Conservation (phyloP, 106 monocot species). For the Phalaenopsis aphrodite region DNA sequence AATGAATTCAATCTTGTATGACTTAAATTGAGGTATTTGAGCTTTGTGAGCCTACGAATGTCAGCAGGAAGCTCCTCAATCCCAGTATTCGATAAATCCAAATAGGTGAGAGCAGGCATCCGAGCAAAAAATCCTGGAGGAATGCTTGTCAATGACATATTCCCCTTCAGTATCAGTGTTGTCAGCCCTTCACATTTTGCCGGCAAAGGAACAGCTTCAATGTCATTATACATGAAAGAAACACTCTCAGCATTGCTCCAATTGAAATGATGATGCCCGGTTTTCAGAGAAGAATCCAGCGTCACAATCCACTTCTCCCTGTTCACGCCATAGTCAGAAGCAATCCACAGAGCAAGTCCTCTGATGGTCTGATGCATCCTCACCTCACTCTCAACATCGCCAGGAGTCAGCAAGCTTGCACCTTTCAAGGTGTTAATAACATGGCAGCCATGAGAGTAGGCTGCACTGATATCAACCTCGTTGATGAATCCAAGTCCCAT, state of each 20-base stretch:
- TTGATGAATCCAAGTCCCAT: conserved; percentile 14
- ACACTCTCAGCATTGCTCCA: conserved; percentile 1
- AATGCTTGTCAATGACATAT: neutral
- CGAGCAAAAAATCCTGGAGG: neutral
- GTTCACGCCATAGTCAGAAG: conserved; percentile 6
- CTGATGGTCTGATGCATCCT: conserved; percentile 13
- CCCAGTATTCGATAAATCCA: conserved; percentile 15
- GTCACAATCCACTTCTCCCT: conserved; percentile 9
- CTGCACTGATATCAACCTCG: neutral
- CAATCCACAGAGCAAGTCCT: conserved; percentile 16
- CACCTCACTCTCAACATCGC: neutral
- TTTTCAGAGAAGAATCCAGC: neutral
- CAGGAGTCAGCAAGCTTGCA: conserved; percentile 11
- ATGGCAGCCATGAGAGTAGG: neutral
- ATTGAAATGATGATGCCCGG: neutral
- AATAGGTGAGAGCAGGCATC: conserved; percentile 5
- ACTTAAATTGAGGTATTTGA: conserved; percentile 20
- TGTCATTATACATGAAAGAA: neutral
- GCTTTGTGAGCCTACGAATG: neutral
- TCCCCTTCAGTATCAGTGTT: conserved; percentile 3
- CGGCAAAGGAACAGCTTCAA: neutral
- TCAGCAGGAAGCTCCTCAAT: conserved; percentile 7
- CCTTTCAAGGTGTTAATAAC: neutral
- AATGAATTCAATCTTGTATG: conserved; percentile 7
- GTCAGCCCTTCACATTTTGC: neutral